These are phyloP conservation scores for Chlamydomonas urium DNA, from an alignment of 139 green algal species.

Conservation along the genomic window DNA sequence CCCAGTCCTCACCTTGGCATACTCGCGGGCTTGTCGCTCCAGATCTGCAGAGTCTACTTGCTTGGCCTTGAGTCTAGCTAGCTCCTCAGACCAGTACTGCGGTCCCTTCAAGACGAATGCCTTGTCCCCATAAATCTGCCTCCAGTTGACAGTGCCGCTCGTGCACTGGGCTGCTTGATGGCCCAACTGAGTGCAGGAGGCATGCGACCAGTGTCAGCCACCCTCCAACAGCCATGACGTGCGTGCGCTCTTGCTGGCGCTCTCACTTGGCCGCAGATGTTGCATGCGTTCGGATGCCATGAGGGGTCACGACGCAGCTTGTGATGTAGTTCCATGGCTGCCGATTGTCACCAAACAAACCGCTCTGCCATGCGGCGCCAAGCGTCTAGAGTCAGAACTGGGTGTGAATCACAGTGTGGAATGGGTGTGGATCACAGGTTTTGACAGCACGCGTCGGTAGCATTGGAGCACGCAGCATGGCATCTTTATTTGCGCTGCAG, in stretches of 20 bases:
- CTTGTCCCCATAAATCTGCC: slow-evolving; percentile 77
- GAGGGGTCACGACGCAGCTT: slow-evolving; percentile 77
- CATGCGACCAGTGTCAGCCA: neutral
- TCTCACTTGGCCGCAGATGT: slow-evolving; percentile 80
- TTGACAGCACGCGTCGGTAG: too few relatives aligned
- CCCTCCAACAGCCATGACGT: too few relatives aligned
- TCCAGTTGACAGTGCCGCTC: slow-evolving; percentile 88
- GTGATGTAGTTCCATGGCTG: slow-evolving; percentile 88
- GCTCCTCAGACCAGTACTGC: slow-evolving; percentile 67
- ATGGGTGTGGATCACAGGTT: too few relatives aligned
- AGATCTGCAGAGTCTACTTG: slow-evolving; percentile 58
- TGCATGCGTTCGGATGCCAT: slow-evolving; percentile 82
- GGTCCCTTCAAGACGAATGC: slow-evolving; percentile 64
- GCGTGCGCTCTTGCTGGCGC: neutral
- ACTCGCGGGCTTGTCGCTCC: slow-evolving; percentile 53
- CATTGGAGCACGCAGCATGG: too few relatives aligned
- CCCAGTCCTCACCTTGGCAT: slow-evolving; percentile 55
- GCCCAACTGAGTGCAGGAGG: slow-evolving; percentile 58
- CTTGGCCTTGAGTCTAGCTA: slow-evolving; percentile 43
- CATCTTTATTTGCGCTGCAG: too few relatives aligned
- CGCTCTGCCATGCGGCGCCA: too few relatives aligned
- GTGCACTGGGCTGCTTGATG: slow-evolving; percentile 83
- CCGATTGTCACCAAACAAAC: too few relatives aligned
- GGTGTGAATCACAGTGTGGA: too few relatives aligned
- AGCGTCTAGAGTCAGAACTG: too few relatives aligned